Evolutionary conservation across 306 rosid genomes (phyloP), one percentile per base, ranked within the genome.

Genomic region (Prunus mongolica): DNA sequence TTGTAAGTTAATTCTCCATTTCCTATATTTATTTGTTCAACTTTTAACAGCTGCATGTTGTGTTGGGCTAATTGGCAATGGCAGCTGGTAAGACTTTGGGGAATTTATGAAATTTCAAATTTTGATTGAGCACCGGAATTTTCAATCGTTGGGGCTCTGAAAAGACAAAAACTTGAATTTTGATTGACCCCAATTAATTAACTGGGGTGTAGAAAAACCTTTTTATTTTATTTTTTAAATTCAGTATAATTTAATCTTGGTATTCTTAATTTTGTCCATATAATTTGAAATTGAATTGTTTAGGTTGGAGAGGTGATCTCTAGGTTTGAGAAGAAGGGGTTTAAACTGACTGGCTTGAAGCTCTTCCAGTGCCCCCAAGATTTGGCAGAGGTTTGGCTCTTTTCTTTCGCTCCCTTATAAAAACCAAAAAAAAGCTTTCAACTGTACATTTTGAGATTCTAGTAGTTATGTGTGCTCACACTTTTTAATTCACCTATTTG

Each of bases 281-380:
- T 10, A 13, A 38, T 57, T 12, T 57, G 38, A 25, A 12, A 12
- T 66, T 76, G 75, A 49, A 58, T 69, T 87, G 73, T 85, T 80
- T 67, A 93, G 99, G 98, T 96, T 45, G 99, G 99, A 76, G 99
- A 93, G 81, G 86, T 96, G 65, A 96, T 96, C 76, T 87, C 98
- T 3, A 87, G 97, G 84, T 96, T 93, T 79, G 98, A 96, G 88
- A 93, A 81, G 88, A 96, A 96, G 83, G 99, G 99, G 76, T 96
- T 96, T 75, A 91, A 91, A 85, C 79, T 96, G 78, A 93, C 85
- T 55, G 98, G 99, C 72, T 85, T 96, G 90, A 96, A 96, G 91
- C 94, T 96, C 78, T 91, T 88, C 80, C 87, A 88, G 57, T 96
- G 99, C 90, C 84, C 99, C 32, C 86, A 78, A 82, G 97, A 89